Evolutionary conservation across 495 filamentous ascomycete species (phyloP).

Genomic region (Cercophora scortea): DNA sequence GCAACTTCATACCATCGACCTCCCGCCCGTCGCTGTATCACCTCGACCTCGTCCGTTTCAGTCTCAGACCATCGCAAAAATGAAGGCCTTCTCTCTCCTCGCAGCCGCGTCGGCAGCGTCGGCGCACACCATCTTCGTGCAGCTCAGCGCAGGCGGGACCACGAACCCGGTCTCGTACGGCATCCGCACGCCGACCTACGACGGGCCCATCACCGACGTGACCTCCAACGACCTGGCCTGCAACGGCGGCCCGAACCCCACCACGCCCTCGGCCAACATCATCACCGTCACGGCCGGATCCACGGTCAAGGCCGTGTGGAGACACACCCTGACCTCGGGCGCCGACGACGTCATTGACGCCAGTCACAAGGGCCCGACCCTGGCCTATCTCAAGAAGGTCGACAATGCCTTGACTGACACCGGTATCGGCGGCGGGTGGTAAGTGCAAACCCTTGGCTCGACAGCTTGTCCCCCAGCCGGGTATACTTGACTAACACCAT

Average conservation of each 20-base stretch:
- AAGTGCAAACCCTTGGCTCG: not conserved
- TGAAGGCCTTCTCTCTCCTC: conserved; percentile 21
- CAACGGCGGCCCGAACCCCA: conserved; percentile 51
- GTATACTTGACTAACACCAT: not conserved
- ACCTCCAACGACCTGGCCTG: conserved; percentile 41
- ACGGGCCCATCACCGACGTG: conserved; percentile 47
- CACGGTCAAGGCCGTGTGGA: conserved; percentile 41
- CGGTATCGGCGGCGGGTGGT: conserved; percentile 40
- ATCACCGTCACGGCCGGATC: conserved; percentile 43
- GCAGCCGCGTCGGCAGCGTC: conserved; percentile 28
- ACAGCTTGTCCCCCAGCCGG: too few species aligned
- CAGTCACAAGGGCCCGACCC: conserved; percentile 40
- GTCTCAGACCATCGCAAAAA: not conserved
- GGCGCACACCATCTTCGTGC: conserved; percentile 50
- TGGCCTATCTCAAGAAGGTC: conserved; percentile 47
- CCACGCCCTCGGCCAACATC: conserved; percentile 31
- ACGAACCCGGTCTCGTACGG: conserved; percentile 27
- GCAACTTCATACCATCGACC: too few species aligned
- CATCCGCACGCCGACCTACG: conserved; percentile 32
- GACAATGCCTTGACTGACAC: conserved; percentile 32
- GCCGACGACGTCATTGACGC: conserved; percentile 41
- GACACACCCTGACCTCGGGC: conserved; percentile 40
- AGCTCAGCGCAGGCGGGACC: conserved; percentile 33
- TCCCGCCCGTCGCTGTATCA: too few species aligned
- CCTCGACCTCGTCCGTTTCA: not conserved